Evolutionary conservation across 2,329 filamentous ascomycete genomes (phyloP).

Genomic region (Elsinoe batatas): DNA sequence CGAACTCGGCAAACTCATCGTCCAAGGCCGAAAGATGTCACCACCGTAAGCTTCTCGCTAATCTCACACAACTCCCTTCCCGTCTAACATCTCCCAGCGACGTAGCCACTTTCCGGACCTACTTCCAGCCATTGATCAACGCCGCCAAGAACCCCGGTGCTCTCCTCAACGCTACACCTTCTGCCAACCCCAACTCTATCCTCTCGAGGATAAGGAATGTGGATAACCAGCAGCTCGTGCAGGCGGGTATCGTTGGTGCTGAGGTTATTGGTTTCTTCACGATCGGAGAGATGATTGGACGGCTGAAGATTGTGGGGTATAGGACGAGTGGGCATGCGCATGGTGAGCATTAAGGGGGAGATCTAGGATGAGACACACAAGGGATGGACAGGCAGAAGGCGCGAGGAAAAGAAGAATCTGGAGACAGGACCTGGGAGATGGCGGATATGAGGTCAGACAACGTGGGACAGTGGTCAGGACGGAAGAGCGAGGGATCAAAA

Average conservation of each 20-base stretch:
- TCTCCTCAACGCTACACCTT: constrained; percentile 41
- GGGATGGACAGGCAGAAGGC: not conserved
- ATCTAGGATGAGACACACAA: not conserved
- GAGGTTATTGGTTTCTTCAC: constrained; percentile 97
- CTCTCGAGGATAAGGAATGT: constrained; percentile 57
- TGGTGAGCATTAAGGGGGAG: constrained; percentile 9
- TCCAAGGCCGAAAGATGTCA: constrained; percentile 79
- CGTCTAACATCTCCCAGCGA: constrained; percentile 4
- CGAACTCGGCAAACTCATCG: constrained; percentile 81
- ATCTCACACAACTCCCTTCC: not conserved
- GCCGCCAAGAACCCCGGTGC: constrained; percentile 57
- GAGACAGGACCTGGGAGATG: not conserved
- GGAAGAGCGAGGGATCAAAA: constrained; percentile 6
- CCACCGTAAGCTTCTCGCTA: constrained; percentile 66
- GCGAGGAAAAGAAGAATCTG: not conserved
- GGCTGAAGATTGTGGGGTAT: constrained; percentile 93
- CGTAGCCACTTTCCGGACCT: constrained; percentile 59
- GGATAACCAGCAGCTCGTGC: constrained; percentile 58
- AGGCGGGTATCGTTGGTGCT: constrained; percentile 67
- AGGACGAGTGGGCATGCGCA: constrained; percentile 21
- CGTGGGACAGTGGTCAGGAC: not conserved
- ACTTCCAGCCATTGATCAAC: constrained; percentile 68
- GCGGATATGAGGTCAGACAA: not conserved
- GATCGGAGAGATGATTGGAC: constrained; percentile 90
- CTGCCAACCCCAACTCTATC: constrained; percentile 46